Conservation (phyloP, 371 early-diverging fungal species). For the Mucor lusitanicus region DNA sequence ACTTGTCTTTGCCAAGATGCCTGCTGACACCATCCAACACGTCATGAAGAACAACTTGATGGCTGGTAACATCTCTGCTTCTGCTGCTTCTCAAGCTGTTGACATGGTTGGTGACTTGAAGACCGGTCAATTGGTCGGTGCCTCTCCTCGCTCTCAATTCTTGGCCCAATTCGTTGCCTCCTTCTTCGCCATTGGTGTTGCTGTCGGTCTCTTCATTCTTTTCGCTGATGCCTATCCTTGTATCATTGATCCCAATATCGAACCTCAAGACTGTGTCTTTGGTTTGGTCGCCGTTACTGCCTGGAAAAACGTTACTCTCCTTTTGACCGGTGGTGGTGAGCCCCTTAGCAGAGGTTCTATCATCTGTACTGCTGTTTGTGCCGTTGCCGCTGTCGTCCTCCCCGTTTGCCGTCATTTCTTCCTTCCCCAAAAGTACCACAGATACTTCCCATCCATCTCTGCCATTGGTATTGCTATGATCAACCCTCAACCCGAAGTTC, state of each 20-base stretch:
- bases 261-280: slow-evolving; percentile 50
- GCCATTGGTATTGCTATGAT: slow-evolving; percentile 76
- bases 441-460: slow-evolving; percentile 61
- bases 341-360: slow-evolving; percentile 47
- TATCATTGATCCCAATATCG: slow-evolving; percentile 28
- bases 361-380: slow-evolving; percentile 53
- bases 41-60: slow-evolving; percentile 59
- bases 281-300: slow-evolving; percentile 60
- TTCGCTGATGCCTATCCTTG: slow-evolving; percentile 68
- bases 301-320: slow-evolving; percentile 63
- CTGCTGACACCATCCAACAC: slow-evolving; percentile 31
- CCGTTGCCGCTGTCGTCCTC: slow-evolving; percentile 46
- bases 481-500: slow-evolving; percentile 58
- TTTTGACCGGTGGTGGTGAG: slow-evolving; percentile 53
- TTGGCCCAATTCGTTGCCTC: slow-evolving; percentile 65
- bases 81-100: slow-evolving; percentile 62
- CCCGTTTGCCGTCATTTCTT: slow-evolving; percentile 55
- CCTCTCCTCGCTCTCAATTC: slow-evolving; percentile 68
- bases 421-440: slow-evolving; percentile 54
- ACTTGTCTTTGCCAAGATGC: slow-evolving; percentile 59
- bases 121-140: slow-evolving; percentile 61
- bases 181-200: slow-evolving; percentile 57
- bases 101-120: slow-evolving; percentile 73
- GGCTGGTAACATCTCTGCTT: slow-evolving; percentile 64
- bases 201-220: slow-evolving; percentile 60